A percentile compares a stretch with the other conserved stretches of the same genome.
Conservation (phyloP, 495 filamentous ascomycete species). For the Aspergillus incahuasiensis region DNA sequence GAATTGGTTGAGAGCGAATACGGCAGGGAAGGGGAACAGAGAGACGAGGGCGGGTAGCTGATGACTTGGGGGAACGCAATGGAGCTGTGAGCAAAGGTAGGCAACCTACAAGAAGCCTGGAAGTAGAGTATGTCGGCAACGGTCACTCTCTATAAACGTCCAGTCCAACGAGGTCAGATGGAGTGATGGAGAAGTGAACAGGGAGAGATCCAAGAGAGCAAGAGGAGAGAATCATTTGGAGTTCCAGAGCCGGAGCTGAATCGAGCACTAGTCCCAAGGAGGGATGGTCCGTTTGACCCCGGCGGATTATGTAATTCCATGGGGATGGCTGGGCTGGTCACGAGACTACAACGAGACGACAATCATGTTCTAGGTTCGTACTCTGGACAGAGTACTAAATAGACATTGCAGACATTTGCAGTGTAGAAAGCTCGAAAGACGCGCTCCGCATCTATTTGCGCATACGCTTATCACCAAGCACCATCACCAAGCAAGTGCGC, state of each 20-base stretch:
- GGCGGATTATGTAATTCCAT: neutral
- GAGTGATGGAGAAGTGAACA: slow-evolving; percentile 11
- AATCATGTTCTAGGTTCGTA: too few relatives aligned
- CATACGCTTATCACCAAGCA: too few relatives aligned
- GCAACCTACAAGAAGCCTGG: slow-evolving; percentile 48
- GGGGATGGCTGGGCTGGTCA: neutral
- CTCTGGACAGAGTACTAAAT: too few relatives aligned
- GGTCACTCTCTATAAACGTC: slow-evolving; percentile 14
- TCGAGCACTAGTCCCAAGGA: neutral
- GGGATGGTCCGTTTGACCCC: neutral
- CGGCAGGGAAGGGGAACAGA: slow-evolving; percentile 21
- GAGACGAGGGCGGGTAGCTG: slow-evolving; percentile 17
- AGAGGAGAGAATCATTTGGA: neutral
- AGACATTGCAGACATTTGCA: too few relatives aligned
- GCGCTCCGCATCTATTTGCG: too few relatives aligned
- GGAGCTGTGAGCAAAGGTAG: slow-evolving; percentile 27
- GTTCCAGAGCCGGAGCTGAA: slow-evolving; percentile 19
- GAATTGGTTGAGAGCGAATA: slow-evolving; percentile 12
- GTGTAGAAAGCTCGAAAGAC: too few relatives aligned
- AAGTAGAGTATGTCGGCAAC: slow-evolving; percentile 16
- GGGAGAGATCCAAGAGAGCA: slow-evolving; percentile 2
- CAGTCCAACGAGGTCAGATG: slow-evolving; percentile 11
- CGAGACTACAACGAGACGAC: neutral
- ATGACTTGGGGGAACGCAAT: slow-evolving; percentile 15
- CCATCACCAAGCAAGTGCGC: too few relatives aligned